Evolutionary conservation across 2,329 filamentous ascomycete species (phyloP), one percentile per base, ranked within the genome.

Genomic region (Xylaria arbuscula): DNA sequence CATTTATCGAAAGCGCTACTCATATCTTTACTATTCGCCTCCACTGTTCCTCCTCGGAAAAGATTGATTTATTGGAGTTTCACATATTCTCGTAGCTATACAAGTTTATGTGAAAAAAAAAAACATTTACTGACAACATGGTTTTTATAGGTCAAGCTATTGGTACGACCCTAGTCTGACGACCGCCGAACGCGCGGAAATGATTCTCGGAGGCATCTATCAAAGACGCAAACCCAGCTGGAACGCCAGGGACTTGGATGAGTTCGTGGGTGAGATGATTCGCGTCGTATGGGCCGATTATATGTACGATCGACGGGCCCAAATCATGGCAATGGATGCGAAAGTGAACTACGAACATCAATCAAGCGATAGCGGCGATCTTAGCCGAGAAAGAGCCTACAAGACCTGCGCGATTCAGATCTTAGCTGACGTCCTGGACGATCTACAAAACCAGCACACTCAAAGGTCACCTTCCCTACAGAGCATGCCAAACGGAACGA

Each of bases 351-450:
- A 42, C 15, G 10, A 36, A 17, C 17, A 55, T 24, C 17, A 13
- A 7, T 17, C 45, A 4, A 22, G 11, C 15, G 3, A 64, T 2
- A 38, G 24, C 11, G 3, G 28, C 1, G 36, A 54, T 38, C 51
- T 11, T 7, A 13, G 0, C n/a, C 36, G 47, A 34, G 2, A 28
- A 2, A 11, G 3, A 2, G 47, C 47, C 9, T 64, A 64, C 38
- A 24, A 38, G 5, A 38, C 6, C 13, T 64, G 55, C 38, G 47
- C 62, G 8, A 59, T 47, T n/a, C 9, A 54, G 47, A 4, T 59
- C 8, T 13, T 64, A 13, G 47, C 62, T 11, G 15, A 17, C 17
- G n/a, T 58, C 10, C 11, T 64, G 13, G 55, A 54, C 3, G 36
- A 19, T 11, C 11, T 50, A 22, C 48, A 59, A 54, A 28, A 19